Evolutionary conservation across 2,329 filamentous ascomycete genomes (phyloP).

Genomic region (Daldinia eschscholtzii): DNA sequence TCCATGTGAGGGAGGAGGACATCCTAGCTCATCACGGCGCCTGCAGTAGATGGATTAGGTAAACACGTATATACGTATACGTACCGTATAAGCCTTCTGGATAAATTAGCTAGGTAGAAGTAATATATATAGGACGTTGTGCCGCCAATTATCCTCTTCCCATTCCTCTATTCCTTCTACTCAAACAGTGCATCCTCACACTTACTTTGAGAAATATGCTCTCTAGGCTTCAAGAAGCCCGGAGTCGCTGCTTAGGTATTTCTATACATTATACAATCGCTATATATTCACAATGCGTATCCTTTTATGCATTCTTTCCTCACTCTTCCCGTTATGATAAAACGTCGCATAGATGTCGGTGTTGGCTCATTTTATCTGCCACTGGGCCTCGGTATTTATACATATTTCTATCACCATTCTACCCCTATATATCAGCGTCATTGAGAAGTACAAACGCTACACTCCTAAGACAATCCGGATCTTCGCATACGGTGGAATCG

Average conservation of each 20-base stretch:
- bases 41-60: background rate
- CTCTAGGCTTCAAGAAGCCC: background rate
- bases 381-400: background rate
- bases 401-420: background rate
- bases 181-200: background rate
- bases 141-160: background rate
- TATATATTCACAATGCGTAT: background rate
- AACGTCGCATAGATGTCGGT: background rate
- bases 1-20: background rate
- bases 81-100: background rate
- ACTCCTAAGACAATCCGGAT: background rate
- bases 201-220: background rate
- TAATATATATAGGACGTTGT: conserved; percentile 1
- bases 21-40: too few relatives aligned
- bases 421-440: background rate
- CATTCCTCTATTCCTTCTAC: background rate
- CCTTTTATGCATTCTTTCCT: background rate
- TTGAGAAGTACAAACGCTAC: background rate
- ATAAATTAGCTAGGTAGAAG: background rate
- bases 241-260: background rate
- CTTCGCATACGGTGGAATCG: background rate
- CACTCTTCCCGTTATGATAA: background rate
- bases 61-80: background rate
- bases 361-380: background rate
- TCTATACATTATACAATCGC: background rate